These are phyloP conservation scores for Bryum argenteum DNA, from an alignment of 225 moss, liverwort and hornwort species.

Conservation along the genomic window DNA sequence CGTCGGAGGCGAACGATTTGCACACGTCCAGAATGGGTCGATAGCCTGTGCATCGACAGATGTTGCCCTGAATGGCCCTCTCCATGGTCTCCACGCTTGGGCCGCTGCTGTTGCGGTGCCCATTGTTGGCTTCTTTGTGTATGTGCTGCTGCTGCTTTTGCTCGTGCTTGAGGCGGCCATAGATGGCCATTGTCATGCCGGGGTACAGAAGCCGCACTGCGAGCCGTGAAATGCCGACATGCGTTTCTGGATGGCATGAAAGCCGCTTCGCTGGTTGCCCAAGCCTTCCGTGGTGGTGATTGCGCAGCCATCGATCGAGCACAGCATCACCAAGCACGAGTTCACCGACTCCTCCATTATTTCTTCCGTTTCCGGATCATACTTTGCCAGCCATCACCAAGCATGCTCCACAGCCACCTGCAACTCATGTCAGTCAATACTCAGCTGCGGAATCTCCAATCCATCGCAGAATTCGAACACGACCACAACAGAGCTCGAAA, in stretches of 20 bases:
- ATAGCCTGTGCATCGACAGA: constrained; percentile 73
- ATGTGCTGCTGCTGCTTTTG: constrained; percentile 6
- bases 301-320: constrained; percentile 68
- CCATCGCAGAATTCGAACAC: neutral
- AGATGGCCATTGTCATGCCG: too few relatives aligned
- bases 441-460: too few relatives aligned
- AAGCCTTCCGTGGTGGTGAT: constrained; percentile 77
- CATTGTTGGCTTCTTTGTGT: neutral
- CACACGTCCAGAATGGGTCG: constrained; percentile 66
- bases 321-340: constrained; percentile 70
- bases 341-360: constrained; percentile 71
- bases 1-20: constrained; percentile 66
- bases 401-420: constrained; percentile 90
- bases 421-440: neutral
- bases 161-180: constrained; percentile 52
- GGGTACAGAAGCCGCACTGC: too few relatives aligned
- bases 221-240: too few relatives aligned
- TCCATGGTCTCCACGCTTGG: constrained; percentile 34
- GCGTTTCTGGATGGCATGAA: constrained; percentile 69
- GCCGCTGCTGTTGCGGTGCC: neutral
- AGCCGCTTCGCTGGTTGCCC: constrained; percentile 49
- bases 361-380: constrained; percentile 48
- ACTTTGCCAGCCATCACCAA: constrained; percentile 66
- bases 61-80: constrained; percentile 50
- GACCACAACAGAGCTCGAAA: too few relatives aligned